Percentiles rank a stretch among this genome's conserved stretches.
Conservation (phyloP, 2,329 filamentous ascomycete species). For the Colletotrichum echinochloae region DNA sequence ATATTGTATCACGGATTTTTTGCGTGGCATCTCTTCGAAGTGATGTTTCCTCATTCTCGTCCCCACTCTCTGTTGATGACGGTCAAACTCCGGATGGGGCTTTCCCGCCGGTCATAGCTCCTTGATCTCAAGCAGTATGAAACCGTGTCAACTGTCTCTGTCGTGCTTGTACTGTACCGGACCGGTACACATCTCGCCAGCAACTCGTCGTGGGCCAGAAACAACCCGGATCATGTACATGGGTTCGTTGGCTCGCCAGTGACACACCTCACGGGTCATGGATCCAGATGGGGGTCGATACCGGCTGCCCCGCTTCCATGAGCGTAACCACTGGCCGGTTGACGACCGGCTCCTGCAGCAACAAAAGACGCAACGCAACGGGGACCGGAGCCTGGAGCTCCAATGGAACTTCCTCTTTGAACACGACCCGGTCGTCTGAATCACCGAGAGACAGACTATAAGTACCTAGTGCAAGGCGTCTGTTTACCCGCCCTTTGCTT, state of each 20-base stretch:
- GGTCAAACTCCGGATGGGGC: slow-evolving; percentile 18
- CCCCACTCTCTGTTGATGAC: neutral
- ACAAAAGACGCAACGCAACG: slow-evolving; percentile 9
- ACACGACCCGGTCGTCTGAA: slow-evolving; percentile 16
- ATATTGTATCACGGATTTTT: neutral
- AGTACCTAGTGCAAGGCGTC: slow-evolving; percentile 25
- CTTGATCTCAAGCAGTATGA: slow-evolving; percentile 16
- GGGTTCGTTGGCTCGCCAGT: slow-evolving; percentile 13
- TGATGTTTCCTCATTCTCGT: neutral
- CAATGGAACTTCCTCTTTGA: slow-evolving; percentile 28
- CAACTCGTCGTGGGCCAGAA: slow-evolving; percentile 1
- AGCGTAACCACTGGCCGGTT: slow-evolving; percentile 14
- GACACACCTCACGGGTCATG: slow-evolving; percentile 28
- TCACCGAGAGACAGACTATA: slow-evolving; percentile 34
- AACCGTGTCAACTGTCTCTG: slow-evolving; percentile 1
- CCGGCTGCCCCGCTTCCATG: slow-evolving; percentile 31
- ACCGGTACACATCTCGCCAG: slow-evolving; percentile 19
- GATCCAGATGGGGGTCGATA: slow-evolving; percentile 24
- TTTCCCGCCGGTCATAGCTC: slow-evolving; percentile 33
- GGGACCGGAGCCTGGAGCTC: slow-evolving; percentile 21
- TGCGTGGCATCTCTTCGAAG: neutral
- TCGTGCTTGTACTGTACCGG: neutral
- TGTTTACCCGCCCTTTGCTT: slow-evolving; percentile 17
- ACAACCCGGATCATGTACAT: slow-evolving; percentile 8
- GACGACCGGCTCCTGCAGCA: slow-evolving; percentile 12